Base-by-base conservation (phyloP, 345 rosid genomes). In the Alliaria petiolata region DNA sequence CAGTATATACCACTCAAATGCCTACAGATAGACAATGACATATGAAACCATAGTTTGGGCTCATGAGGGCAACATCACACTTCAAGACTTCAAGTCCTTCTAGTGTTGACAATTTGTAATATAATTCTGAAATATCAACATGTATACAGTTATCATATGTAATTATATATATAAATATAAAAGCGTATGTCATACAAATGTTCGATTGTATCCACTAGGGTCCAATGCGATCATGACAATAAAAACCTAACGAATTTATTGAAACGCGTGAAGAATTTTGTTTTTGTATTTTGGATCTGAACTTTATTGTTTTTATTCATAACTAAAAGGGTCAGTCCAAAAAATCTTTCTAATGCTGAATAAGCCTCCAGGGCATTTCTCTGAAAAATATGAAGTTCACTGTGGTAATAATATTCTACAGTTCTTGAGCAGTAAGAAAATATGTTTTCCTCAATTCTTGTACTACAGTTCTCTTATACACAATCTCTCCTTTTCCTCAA, bases 241-340 rank as follows among this genome's bases (percentile, higher is more conserved):
- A n/a, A 19, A 73, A 73, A 57, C 44, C 65, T 56, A 26, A 54
- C 46, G 17, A 49, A n/a, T 44, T 34, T 47, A 65, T 73, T 73
- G 71, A 65, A 56, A 36, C 28, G 66, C 51, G 71, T 73, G 71
- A 65, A 73, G 40, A 28, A 47, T 56, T 47, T 51, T 65, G 66
- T 56, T 65, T 36, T 31, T 65, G 60, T 56, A 38, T 12, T 55
- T 64, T 72, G 66, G 52, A 73, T 65, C 34, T 42, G n/a, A 44
- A 44, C 16, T 22, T 10, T 8, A 49, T 11, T 49, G 17, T n/a
- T n/a, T 6, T 26, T 14, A 51, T 44, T 14, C 33, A 31, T 13
- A 70, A 60, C 33, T 31, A 61, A 39, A 71, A 40, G 19, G 1
- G 16, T 39, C 51, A 38, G 43, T 59, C 34, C 67, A 49, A 28